Conservation (phyloP, 169 alveolate genomes). For the Theileria sp. region DNA sequence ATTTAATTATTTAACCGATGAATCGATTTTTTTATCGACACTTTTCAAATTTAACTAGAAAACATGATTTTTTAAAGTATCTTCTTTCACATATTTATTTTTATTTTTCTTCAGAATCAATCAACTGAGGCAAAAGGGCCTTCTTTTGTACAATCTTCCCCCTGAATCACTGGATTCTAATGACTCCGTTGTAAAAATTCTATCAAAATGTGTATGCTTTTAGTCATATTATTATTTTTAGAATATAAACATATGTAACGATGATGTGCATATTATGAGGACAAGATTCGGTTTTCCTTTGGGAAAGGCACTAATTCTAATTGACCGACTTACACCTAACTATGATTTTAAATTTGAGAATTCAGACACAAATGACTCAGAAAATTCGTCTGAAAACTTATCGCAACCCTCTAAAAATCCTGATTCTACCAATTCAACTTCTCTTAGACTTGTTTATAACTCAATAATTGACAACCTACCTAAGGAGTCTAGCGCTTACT, state of each 20-base stretch:
- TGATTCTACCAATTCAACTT: constrained; percentile 5
- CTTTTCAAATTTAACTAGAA: constrained; percentile 10
- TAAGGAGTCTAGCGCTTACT: constrained; percentile 63
- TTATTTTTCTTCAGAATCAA: constrained; percentile 34
- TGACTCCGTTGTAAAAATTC: constrained; percentile 10
- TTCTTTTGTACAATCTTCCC: constrained; percentile 45
- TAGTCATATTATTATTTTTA: neutral
- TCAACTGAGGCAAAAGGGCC: constrained; percentile 53
- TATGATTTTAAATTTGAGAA: constrained; percentile 65
- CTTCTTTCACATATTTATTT: neutral
- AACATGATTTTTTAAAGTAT: constrained; percentile 37
- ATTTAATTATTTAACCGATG: neutral
- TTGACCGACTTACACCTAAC: constrained; percentile 66
- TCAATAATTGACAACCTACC: constrained; percentile 61
- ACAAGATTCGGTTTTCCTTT: constrained; percentile 70
- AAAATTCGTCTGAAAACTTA: neutral
- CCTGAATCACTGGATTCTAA: constrained; percentile 27
- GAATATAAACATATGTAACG: constrained; percentile 63
- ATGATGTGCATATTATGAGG: constrained; percentile 75
- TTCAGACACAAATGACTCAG: neutral
- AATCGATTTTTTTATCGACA: neutral
- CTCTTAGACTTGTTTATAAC: constrained; percentile 23
- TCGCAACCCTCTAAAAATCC: neutral
- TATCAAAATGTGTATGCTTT: constrained; percentile 50
- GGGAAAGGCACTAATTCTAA: constrained; percentile 70